phyloP scores from a whole-genome alignment of 129 eudicot species.

The Centella asiatica region DNA sequence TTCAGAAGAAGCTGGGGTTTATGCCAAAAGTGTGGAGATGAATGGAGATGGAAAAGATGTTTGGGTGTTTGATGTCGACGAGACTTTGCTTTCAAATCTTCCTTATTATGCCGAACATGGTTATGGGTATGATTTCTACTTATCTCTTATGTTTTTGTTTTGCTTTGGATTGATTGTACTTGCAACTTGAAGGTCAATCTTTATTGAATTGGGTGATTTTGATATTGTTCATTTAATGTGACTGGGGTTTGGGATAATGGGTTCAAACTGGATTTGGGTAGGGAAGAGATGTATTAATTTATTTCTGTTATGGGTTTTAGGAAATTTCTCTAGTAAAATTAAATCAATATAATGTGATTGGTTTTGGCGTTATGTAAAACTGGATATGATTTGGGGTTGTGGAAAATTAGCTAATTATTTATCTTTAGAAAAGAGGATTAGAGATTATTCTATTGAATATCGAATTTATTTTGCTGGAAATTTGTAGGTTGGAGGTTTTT shows the following conservation, averaged over 20 bases:
- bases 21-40: constrained; percentile 45
- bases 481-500: constrained; percentile 59
- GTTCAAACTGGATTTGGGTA: too few relatives aligned
- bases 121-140: constrained; percentile 47
- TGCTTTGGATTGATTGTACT: not conserved
- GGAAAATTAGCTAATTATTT: too few relatives aligned
- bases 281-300: not conserved
- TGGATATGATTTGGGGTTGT: too few relatives aligned
- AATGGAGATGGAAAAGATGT: constrained; percentile 59
- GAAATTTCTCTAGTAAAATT: not conserved
- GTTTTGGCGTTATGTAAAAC: too few relatives aligned
- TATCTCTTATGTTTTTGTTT: not conserved
- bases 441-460: too few relatives aligned
- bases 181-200: too few relatives aligned
- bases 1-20: constrained; percentile 45
- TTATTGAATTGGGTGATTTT: too few relatives aligned
- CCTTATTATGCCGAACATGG: constrained; percentile 85
- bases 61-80: constrained; percentile 95
- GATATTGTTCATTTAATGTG: too few relatives aligned
- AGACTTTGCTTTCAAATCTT: constrained; percentile 89
- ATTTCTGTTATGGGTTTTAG: not conserved
- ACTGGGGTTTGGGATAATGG: too few relatives aligned
- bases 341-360: too few relatives aligned
- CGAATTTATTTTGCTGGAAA: not conserved
- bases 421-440: too few relatives aligned